Conservation (phyloP, 495 filamentous ascomycete species). For the Tuber indicum region DNA sequence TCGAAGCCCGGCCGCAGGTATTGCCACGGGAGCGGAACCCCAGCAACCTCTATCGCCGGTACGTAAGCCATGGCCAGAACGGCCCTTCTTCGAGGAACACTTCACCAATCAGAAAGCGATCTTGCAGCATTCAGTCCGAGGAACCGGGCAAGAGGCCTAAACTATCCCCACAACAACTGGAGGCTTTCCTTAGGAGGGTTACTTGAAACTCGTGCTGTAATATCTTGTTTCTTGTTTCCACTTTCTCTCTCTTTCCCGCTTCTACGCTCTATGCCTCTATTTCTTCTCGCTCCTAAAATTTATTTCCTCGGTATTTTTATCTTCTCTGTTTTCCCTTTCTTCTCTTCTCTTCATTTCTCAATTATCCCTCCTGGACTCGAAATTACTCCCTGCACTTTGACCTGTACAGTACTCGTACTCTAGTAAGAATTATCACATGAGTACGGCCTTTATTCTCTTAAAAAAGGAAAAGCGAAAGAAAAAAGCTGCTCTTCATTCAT, state of each 20-base stretch:
- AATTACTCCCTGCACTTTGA: background rate
- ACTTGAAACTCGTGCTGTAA: background rate
- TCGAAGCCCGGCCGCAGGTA: background rate
- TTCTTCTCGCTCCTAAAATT: background rate
- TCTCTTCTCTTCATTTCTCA: background rate
- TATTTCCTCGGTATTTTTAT: background rate
- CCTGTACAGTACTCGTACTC: background rate
- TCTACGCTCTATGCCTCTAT: background rate
- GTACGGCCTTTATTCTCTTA: background rate
- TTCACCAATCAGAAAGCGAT: background rate
- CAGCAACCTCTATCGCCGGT: background rate
- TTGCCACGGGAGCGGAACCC: background rate
- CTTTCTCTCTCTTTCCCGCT: background rate
- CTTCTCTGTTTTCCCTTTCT: too few relatives aligned
- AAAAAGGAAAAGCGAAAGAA: background rate
- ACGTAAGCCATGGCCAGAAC: background rate
- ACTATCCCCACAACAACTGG: background rate
- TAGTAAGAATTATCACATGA: background rate
- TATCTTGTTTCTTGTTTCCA: background rate
- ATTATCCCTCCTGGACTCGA: background rate
- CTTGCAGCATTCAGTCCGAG: background rate
- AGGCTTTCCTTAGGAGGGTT: background rate
- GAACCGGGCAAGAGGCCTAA: background rate
- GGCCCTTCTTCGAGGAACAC: background rate
- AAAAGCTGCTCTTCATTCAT: background rate